Conservation (phyloP, 2,329 filamentous ascomycete species). For the Grosmannia penicillata region DNA sequence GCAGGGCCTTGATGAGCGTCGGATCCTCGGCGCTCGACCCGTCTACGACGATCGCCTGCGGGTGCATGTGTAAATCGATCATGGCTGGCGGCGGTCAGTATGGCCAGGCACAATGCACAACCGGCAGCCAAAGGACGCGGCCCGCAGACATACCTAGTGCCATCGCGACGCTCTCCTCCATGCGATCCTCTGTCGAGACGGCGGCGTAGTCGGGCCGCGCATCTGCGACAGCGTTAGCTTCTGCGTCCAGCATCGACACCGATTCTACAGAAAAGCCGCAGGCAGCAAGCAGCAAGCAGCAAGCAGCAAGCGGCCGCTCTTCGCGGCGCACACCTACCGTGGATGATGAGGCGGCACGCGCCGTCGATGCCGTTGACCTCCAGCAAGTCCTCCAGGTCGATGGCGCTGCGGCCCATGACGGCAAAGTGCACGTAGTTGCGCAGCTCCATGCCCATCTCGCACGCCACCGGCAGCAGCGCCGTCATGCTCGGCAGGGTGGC, state of each 20-base stretch:
- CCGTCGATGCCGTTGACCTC: slow-evolving; percentile 66
- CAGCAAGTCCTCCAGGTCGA: slow-evolving; percentile 54
- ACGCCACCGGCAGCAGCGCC: slow-evolving; percentile 65
- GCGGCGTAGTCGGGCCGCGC: slow-evolving; percentile 60
- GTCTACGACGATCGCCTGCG: slow-evolving; percentile 64
- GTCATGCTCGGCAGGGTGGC: slow-evolving; percentile 60
- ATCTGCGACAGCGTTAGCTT: too few relatives aligned
- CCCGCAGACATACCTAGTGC: slow-evolving; percentile 40
- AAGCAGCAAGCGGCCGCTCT: slow-evolving; percentile 1
- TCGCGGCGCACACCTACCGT: slow-evolving; percentile 26
- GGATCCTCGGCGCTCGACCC: slow-evolving; percentile 48
- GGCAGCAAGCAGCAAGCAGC: not conserved
- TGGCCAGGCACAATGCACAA: not conserved
- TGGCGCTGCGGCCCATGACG: slow-evolving; percentile 57
- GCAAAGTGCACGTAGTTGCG: slow-evolving; percentile 70
- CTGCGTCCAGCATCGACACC: too few relatives aligned
- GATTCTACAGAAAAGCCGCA: too few relatives aligned
- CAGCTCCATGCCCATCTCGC: slow-evolving; percentile 61
- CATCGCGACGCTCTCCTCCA: slow-evolving; percentile 47
- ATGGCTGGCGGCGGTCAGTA: slow-evolving; percentile 30
- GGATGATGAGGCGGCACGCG: slow-evolving; percentile 49
- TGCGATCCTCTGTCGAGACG: slow-evolving; percentile 54
- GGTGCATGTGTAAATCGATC: slow-evolving; percentile 59
- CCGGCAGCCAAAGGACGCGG: not conserved
- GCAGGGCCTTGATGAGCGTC: slow-evolving; percentile 50